Evolutionary conservation across 208 protist genomes (phyloP), one percentile per base, ranked within the genome.

Genomic region (Wallacemonas sp.): DNA sequence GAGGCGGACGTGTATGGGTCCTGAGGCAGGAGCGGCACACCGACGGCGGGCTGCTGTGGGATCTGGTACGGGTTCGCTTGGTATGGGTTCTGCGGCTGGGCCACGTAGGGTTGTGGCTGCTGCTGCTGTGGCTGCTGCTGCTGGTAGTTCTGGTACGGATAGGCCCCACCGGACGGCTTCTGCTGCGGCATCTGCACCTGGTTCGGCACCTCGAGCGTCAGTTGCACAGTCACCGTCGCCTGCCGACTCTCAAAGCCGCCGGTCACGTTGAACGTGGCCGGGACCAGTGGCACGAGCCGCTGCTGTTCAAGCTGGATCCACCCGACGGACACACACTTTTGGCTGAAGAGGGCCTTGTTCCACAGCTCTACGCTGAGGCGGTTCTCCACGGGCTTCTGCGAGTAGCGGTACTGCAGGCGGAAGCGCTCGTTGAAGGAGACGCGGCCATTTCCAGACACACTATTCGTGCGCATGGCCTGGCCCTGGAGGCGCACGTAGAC

Each of bases 361-460:
- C 81, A 87, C 52, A 87, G 60, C 69, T 87, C 81, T n/a, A 80
- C 78, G 57, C 74, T 79, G 52, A 87, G 44, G 34, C 70, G 70
- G 57, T 83, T 87, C 4, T 58, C 52, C 14, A 38, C 52, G 12
- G 52, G 30, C 65, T 67, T 56, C 8, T 38, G 46, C 1, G 47
- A 21, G 5, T 47, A 23, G 29, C 60, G 44, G 70, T 75, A 87
- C 55, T 80, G 78, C 38, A 83, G 78, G 48, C 75, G 71, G 44
- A 87, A 84, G 47, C 69, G 67, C 52, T 87, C 81, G 14, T 72
- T 68, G 33, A 78, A 87, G 32, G 16, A 30, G 29, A 76, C 63
- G 29, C 46, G 56, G n/a, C 29, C 41, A 34, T 38, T 67, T 44
- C 71, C 57, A 14, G 41, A 29, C 9, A 46, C 36, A 8, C 39